Evolutionary conservation across 768 basidiomycete genomes (phyloP), one percentile per base, ranked within the genome.

Genomic region (Trichaptum fuscoviolaceum): DNA sequence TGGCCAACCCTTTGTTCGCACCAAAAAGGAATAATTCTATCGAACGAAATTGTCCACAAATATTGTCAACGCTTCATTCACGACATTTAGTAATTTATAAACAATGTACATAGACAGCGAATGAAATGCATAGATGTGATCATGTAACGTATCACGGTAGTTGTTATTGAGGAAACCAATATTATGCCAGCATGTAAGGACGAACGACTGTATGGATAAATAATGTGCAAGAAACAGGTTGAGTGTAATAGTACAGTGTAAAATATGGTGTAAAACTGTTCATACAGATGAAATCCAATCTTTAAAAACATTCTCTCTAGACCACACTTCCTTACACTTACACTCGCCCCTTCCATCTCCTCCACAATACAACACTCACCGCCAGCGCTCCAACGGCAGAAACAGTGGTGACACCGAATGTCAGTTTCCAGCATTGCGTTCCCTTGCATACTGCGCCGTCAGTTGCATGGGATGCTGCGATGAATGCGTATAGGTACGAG

Each of bases 401-500:
- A 2, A 71, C 75, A 34, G 78, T 72, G 61, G 82, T 78, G 63
- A 89, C 74, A 74, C 79, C 79, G 70, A 93, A 92, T 4, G 92
- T 93, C 34, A 80, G 67, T 64, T 74, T 74, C 90, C 90, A 93
- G 69, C 92, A 94, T 42, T 73, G 65, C 6, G 77, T 71, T 4
- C 92, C 91, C 58, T 73, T 71, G 70, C 92, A 93, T 2, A 86
- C 75, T 26, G 69, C 75, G 25, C 73, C 79, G n/a, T 73, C 77
- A 4, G 73, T 58, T 9, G 83, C 79, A 67, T 86, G 84, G 2
- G 81, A 75, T 3, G 82, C 82, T 7, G 88, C 83, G 61, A 91
- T 72, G 69, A 88, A 85, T 17, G 92, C 92, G 67, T 92, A 94
- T 0, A 93, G 72, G 74, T 91, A 93, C 2, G 92, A 92, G 73